Evolutionary conservation across 495 filamentous ascomycete species (phyloP).

Genomic region (Chlorociboria aeruginascens): DNA sequence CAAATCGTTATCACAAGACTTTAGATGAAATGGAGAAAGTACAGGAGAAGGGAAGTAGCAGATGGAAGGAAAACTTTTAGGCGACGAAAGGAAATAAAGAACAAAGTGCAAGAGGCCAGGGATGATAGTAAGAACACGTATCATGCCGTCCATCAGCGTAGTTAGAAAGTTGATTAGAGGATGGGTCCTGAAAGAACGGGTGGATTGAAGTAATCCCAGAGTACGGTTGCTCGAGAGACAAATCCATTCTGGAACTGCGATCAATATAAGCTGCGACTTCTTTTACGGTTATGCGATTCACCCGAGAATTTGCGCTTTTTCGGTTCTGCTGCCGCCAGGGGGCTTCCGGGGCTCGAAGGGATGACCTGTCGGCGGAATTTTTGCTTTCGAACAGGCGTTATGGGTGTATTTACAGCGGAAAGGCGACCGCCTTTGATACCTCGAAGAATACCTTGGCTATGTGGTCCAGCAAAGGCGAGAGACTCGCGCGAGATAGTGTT

Average conservation of each 20-base stretch:
- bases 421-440: constrained; percentile 45
- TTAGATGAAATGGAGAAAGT: too few relatives aligned
- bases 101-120: too few relatives aligned
- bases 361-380: constrained; percentile 22
- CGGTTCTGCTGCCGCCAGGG: constrained; percentile 23
- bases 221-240: too few relatives aligned
- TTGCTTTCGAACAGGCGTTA: constrained; percentile 39
- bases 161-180: too few relatives aligned
- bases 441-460: constrained; percentile 33
- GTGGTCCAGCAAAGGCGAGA: constrained; percentile 40
- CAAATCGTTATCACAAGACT: too few relatives aligned
- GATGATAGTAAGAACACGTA: too few relatives aligned
- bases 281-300: constrained; percentile 30
- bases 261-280: constrained; percentile 26
- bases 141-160: too few relatives aligned
- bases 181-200: too few relatives aligned
- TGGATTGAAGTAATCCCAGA: too few relatives aligned
- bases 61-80: too few relatives aligned
- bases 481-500: constrained; percentile 36
- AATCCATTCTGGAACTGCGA: neutral
- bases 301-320: constrained; percentile 38
- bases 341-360: constrained; percentile 26
- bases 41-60: too few relatives aligned
- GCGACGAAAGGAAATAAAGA: too few relatives aligned
- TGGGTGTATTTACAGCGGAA: constrained; percentile 39